Evolutionary conservation across 768 basidiomycete genomes (phyloP).

Genomic region (Clavaria fumosa): DNA sequence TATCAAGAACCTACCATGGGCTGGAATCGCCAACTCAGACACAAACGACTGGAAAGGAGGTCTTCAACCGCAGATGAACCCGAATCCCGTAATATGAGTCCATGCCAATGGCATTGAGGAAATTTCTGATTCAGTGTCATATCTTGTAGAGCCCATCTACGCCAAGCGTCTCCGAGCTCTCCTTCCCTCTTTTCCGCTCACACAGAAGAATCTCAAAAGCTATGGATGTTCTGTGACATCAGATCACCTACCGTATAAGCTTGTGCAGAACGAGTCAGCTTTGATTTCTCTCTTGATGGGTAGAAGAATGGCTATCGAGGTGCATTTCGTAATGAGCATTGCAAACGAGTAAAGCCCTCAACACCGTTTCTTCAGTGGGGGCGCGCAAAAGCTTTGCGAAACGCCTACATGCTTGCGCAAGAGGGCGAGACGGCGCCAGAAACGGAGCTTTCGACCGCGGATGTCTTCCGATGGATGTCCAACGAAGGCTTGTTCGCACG

Average conservation of each 20-base stretch:
- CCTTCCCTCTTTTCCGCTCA: background rate
- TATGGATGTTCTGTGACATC: no score
- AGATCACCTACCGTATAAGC: conserved; percentile 25
- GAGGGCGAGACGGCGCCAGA: conserved; percentile 6
- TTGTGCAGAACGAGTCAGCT: conserved; percentile 20
- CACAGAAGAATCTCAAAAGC: conserved; percentile 15
- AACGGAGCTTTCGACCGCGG: conserved; percentile 20
- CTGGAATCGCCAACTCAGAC: no score
- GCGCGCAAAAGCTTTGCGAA: conserved; percentile 29
- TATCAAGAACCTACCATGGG: no score
- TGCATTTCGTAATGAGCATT: conserved; percentile 9
- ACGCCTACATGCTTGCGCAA: conserved; percentile 21
- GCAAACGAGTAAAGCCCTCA: no score
- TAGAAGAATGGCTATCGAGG: conserved; percentile 37
- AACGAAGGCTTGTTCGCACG: conserved; percentile 25
- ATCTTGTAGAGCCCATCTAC: no score
- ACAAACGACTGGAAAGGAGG: no score
- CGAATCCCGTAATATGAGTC: no score
- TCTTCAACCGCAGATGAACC: no score
- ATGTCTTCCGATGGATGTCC: conserved; percentile 32
- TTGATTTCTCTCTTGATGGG: conserved; percentile 26
- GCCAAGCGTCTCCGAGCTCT: background rate
- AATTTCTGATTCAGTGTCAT: no score
- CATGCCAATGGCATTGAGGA: no score
- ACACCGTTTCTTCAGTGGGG: conserved; percentile 24